Evolutionary conservation across 306 rosid species (phyloP), one percentile per base, ranked within the genome.

Genomic region (Cicer judaicum): DNA sequence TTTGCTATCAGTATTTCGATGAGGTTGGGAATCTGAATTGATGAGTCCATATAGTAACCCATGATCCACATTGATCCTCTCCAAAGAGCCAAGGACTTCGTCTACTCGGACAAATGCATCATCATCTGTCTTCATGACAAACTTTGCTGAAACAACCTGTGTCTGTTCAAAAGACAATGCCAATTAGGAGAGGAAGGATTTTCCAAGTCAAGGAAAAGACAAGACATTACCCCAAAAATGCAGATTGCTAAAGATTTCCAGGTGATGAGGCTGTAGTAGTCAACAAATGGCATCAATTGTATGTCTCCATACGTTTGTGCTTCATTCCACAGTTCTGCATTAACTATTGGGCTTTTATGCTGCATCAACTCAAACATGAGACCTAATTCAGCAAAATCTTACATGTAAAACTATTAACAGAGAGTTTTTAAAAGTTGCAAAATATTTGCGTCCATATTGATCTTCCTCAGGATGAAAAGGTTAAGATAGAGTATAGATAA

Each of bases 221-320:
- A 71, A 77, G 68, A 78, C 42, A 48, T 86, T 92, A 95, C 98
- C 91, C 99, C 99, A 70, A 85, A 95, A 83, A 95, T 81, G 86
- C 97, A 95, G 64, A 90, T 95, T 49, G 93, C 99, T 85, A 95
- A 82, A 70, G 99, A 85, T 81, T 95, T 95, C 99, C 99, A 95
- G 29, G 98, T 92, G 82, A 95, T 90, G 68, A 95, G 96, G 79
- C 97, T 71, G 82, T 95, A 95, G 83, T 95, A 95, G 83, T 95
- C 99, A 80, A 92, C 96, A 81, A 95, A 95, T 55, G 99, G 99
- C 99, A 95, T 92, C 82, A 95, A 70, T 78, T 95, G 99, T 80
- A 95, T 74, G 85, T 95, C 99, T 55, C 97, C 86, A 78, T 95
- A 95, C 36, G 97, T 95, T 73, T 70, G 80, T 71, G 99, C 98